Evolutionary conservation across 2,329 filamentous ascomycete species (phyloP).

Genomic region (Lasiodiplodia sp.): DNA sequence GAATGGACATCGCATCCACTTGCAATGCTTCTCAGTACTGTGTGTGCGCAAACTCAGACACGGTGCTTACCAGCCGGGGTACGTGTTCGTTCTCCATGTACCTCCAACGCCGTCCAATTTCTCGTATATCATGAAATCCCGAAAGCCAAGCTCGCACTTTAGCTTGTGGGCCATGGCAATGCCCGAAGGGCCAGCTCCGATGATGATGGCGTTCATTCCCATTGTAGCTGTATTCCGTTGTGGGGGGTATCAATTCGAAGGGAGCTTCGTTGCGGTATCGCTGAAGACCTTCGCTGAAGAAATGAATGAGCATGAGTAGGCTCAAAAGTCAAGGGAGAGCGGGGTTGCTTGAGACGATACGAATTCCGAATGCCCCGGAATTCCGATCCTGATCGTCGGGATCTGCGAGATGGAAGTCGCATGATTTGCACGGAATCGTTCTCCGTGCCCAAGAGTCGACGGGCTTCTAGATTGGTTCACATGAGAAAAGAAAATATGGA

Average conservation of each 20-base stretch:
- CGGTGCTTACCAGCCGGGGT: constrained; percentile 40
- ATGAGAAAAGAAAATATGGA: neutral
- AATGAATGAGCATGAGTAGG: neutral
- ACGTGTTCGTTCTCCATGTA: constrained; percentile 44
- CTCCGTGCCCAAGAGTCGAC: no score
- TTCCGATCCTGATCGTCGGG: no score
- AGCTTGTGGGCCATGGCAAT: constrained; percentile 45
- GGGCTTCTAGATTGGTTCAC: no score
- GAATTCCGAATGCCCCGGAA: no score
- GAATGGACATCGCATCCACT: constrained; percentile 20
- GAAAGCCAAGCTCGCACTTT: constrained; percentile 42
- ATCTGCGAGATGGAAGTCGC: neutral
- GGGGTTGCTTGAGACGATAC: no score
- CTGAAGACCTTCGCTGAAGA: neutral
- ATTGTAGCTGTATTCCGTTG: neutral
- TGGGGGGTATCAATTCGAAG: neutral
- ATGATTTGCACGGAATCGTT: neutral
- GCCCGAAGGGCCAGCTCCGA: constrained; percentile 45
- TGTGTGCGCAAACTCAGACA: constrained; percentile 37
- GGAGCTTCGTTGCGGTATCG: neutral
- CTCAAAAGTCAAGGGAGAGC: no score
- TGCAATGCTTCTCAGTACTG: constrained; percentile 21
- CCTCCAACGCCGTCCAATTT: constrained; percentile 42
- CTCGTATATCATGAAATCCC: constrained; percentile 46
- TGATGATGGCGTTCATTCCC: constrained; percentile 37